Evolutionary conservation across 352 stramenopile genomes (phyloP).

Genomic region (Phytophthora kernoviae): DNA sequence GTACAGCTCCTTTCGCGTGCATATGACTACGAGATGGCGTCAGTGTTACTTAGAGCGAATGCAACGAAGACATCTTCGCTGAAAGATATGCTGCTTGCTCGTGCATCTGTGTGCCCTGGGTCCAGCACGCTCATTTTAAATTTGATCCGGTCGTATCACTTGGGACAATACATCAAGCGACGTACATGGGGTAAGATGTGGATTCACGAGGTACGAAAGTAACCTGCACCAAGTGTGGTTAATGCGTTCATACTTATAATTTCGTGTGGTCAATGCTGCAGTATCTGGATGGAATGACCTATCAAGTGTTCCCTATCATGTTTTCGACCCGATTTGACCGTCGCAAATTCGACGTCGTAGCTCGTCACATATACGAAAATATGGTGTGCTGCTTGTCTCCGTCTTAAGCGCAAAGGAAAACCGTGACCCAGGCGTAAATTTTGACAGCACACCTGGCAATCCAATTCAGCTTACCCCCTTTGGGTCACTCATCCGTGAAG

Average conservation of each 20-base stretch:
- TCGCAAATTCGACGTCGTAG: slow-evolving; percentile 57
- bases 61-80: slow-evolving; percentile 47
- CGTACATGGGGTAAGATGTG: slow-evolving; percentile 42
- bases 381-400: slow-evolving; percentile 45
- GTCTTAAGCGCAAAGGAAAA: slow-evolving; percentile 20
- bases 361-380: slow-evolving; percentile 61
- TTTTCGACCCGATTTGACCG: slow-evolving; percentile 63
- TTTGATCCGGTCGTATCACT: slow-evolving; percentile 57
- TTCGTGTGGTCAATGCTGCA: slow-evolving; percentile 15
- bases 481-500: slow-evolving; percentile 49
- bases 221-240: background rate
- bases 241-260: background rate
- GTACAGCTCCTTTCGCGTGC: slow-evolving; percentile 53
- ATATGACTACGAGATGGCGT: slow-evolving; percentile 54
- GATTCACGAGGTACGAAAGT: slow-evolving; percentile 60
- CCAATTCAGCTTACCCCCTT: slow-evolving; percentile 49
- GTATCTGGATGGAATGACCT: slow-evolving; percentile 76
- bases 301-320: slow-evolving; percentile 69
- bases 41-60: slow-evolving; percentile 51
- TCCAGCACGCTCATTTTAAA: slow-evolving; percentile 72
- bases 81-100: slow-evolving; percentile 61
- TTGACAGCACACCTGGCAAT: background rate
- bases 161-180: slow-evolving; percentile 43
- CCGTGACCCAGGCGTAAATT: background rate
- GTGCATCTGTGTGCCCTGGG: slow-evolving; percentile 56